Conservation (phyloP, 208 protist genomes). For the Trypanosoma congolense region DNA sequence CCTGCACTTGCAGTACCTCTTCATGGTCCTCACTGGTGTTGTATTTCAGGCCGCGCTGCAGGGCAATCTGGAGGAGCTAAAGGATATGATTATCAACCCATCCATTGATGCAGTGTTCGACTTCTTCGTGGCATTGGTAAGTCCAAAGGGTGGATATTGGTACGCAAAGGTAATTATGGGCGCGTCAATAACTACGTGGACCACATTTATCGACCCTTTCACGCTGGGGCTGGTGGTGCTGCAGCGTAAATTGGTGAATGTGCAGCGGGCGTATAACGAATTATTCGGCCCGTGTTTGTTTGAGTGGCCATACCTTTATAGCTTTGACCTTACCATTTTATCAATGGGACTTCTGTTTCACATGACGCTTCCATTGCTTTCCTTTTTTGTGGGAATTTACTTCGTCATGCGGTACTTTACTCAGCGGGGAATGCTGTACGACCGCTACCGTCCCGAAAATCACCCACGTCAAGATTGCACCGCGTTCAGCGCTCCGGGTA, state of each 20-base stretch:
- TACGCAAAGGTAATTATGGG: conserved; percentile 77
- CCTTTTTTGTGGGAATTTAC: conserved; percentile 54
- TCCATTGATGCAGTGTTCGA: conserved; percentile 35
- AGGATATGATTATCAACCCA: conserved; percentile 28
- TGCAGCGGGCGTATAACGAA: conserved; percentile 74
- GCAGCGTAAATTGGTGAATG: conserved; percentile 33
- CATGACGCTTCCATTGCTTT: conserved; percentile 75
- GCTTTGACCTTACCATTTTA: conserved; percentile 72
- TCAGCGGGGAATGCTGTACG: conserved; percentile 60
- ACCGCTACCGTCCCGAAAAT: conserved; percentile 56
- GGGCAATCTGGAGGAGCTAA: conserved; percentile 47
- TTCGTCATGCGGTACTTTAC: conserved; percentile 67
- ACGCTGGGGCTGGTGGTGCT: conserved; percentile 43
- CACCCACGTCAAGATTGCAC: conserved; percentile 60
- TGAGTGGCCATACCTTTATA: conserved; percentile 50
- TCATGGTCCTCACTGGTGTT: conserved; percentile 84
- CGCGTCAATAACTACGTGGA: conserved; percentile 51
- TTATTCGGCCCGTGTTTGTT: conserved; percentile 58
- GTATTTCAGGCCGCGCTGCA: conserved; percentile 83
- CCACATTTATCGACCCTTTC: conserved; percentile 58
- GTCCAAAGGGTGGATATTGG: conserved; percentile 71
- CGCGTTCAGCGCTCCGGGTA: conserved; percentile 55
- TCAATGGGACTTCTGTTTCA: conserved; percentile 82
- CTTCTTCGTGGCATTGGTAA: conserved; percentile 70
- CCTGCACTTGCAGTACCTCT: conserved; percentile 76